These are phyloP conservation scores for Castanopsis chinensis DNA, from an alignment of 306 rosid species.

Conservation along the genomic window DNA sequence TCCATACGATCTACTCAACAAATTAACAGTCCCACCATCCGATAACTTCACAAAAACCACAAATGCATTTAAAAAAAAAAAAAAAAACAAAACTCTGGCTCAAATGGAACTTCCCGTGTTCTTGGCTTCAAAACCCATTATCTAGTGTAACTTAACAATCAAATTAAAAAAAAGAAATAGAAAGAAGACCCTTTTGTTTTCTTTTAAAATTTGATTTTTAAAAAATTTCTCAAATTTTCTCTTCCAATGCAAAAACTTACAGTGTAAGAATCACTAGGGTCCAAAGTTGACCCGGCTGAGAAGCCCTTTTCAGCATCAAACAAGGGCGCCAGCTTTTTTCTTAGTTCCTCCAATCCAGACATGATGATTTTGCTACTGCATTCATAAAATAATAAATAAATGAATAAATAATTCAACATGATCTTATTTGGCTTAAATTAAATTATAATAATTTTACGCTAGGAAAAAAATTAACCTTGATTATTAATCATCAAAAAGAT, in stretches of 20 bases:
- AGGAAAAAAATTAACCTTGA: not conserved
- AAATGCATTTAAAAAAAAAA: not conserved
- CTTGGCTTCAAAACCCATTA: no score
- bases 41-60: constrained; percentile 53
- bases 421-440: not conserved
- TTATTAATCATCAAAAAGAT: not conserved
- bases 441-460: no score
- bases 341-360: constrained; percentile 90
- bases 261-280: constrained; percentile 80
- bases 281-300: constrained; percentile 54
- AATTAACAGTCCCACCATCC: constrained; percentile 86
- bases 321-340: constrained; percentile 79
- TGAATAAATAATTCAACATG: not conserved
- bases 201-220: not conserved
- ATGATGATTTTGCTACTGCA: constrained; percentile 25
- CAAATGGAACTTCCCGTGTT: no score
- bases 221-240: not conserved
- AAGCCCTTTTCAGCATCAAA: constrained; percentile 68
- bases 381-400: not conserved
- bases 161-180: no score
- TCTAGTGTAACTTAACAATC: no score
- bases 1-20: constrained; percentile 87
- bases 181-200: no score
- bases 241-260: constrained; percentile 33
- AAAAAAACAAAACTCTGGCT: not conserved